Percentiles rank a stretch among this genome's conserved stretches.
These are phyloP conservation scores for Pseudophaeomoniella oleicola DNA, from an alignment of 2,329 filamentous ascomycete species.

Conservation along the genomic window DNA sequence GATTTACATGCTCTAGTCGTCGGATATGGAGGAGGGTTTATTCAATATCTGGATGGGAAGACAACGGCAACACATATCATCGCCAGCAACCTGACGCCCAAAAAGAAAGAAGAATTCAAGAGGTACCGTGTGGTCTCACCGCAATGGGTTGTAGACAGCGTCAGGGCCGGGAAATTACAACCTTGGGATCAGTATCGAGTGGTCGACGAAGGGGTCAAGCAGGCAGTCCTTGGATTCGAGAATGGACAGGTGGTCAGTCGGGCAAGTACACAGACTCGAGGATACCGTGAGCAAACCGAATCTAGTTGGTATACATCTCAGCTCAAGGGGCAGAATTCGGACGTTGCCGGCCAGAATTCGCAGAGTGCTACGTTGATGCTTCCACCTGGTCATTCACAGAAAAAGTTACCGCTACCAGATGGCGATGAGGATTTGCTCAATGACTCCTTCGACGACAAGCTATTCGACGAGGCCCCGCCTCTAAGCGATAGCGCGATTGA, in stretches of 20 bases:
- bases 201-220: conserved; percentile 67
- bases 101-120: conserved; percentile 79
- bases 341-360: background rate
- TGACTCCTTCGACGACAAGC: background rate
- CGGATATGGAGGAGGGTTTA: conserved; percentile 80
- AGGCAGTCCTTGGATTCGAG: conserved; percentile 58
- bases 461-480: background rate
- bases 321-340: conserved; percentile 28
- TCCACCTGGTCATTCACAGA: background rate
- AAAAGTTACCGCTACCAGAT: background rate
- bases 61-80: conserved; percentile 94
- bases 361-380: background rate
- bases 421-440: background rate
- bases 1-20: conserved; percentile 82
- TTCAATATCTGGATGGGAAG: conserved; percentile 91
- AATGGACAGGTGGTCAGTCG: conserved; percentile 54
- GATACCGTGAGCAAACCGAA: conserved; percentile 71
- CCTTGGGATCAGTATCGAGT: conserved; percentile 80
- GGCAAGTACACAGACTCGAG: conserved; percentile 40
- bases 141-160: conserved; percentile 83
- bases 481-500: background rate
- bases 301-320: conserved; percentile 72
- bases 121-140: conserved; percentile 88
- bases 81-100: conserved; percentile 75
- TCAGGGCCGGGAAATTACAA: conserved; percentile 63